phyloP scores from a whole-genome alignment of 352 stramenopile species.

The Plasmopara halstedii region DNA sequence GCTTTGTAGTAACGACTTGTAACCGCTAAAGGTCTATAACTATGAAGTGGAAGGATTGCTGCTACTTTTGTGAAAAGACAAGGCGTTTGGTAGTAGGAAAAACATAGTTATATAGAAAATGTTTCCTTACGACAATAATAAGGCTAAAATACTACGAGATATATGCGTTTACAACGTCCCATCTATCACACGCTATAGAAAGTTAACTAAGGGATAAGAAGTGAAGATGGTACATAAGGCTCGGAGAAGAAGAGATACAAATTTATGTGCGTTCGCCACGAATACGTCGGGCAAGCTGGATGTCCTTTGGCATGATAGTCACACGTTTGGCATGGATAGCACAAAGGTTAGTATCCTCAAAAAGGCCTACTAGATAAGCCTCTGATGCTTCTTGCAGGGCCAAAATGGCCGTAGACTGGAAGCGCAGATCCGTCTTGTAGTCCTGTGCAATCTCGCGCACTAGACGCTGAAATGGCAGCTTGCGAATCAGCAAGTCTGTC shows the following conservation, averaged over 20 bases:
- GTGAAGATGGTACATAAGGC: conserved; percentile 9
- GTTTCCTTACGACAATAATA: conserved; percentile 40
- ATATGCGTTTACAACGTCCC: conserved; percentile 25
- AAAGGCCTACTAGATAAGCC: conserved; percentile 92
- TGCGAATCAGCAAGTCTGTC: conserved; percentile 94
- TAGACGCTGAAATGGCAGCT: conserved; percentile 95
- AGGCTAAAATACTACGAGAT: conserved; percentile 34
- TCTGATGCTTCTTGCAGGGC: conserved; percentile 89
- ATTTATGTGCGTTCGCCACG: conserved; percentile 1
- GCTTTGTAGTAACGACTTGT: conserved; percentile 1
- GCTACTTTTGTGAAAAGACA: no score
- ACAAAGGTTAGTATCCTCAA: conserved; percentile 94
- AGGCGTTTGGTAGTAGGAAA: no score
- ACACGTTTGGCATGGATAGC: conserved; percentile 95
- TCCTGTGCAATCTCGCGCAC: conserved; percentile 94
- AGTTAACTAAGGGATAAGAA: conserved; percentile 28
- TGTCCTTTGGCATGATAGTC: conserved; percentile 97
- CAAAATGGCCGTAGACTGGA: conserved; percentile 91
- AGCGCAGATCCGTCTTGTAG: conserved; percentile 95
- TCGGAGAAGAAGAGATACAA: not conserved
- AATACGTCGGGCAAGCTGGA: conserved; percentile 84
- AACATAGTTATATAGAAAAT: conserved; percentile 4
- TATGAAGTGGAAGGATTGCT: not conserved
- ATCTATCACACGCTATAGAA: conserved; percentile 30
- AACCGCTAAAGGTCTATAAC: not conserved